Conservation (phyloP, 805 yeast genomes). For the Kurtzmaniella fragi region DNA sequence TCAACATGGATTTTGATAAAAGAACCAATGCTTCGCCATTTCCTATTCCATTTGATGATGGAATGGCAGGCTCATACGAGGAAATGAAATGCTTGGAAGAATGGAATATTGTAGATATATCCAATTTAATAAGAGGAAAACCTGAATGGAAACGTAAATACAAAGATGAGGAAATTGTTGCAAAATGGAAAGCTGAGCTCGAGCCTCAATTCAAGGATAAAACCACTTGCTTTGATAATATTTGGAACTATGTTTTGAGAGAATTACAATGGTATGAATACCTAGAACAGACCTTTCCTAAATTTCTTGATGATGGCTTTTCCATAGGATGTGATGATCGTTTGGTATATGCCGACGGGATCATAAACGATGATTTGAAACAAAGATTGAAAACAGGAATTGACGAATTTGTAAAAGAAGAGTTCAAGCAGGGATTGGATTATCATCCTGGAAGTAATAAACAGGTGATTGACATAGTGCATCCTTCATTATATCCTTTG, state of each 20-base stretch:
- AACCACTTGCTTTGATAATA: conserved; percentile 7
- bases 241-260: conserved; percentile 9
- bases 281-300: conserved; percentile 5
- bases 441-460: conserved; percentile 34
- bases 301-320: conserved; percentile 8
- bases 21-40: no score
- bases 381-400: conserved; percentile 8
- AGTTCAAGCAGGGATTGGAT: conserved; percentile 15
- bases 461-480: conserved; percentile 34
- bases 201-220: not conserved
- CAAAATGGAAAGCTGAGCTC: conserved; percentile 22
- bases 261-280: conserved; percentile 12
- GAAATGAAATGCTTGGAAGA: conserved; percentile 9
- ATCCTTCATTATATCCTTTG: conserved; percentile 35
- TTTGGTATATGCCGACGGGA: conserved; percentile 14
- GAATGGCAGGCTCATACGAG: no score
- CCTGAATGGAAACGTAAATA: conserved; percentile 23
- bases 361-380: conserved; percentile 9
- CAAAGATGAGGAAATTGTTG: conserved; percentile 14
- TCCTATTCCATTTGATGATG: no score
- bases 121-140: conserved; percentile 16
- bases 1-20: no score
- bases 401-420: conserved; percentile 4
- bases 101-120: conserved; percentile 12
- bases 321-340: conserved; percentile 15